These are phyloP conservation scores for Dryas alaskensis DNA, from an alignment of 306 rosid species.

Conservation along the genomic window DNA sequence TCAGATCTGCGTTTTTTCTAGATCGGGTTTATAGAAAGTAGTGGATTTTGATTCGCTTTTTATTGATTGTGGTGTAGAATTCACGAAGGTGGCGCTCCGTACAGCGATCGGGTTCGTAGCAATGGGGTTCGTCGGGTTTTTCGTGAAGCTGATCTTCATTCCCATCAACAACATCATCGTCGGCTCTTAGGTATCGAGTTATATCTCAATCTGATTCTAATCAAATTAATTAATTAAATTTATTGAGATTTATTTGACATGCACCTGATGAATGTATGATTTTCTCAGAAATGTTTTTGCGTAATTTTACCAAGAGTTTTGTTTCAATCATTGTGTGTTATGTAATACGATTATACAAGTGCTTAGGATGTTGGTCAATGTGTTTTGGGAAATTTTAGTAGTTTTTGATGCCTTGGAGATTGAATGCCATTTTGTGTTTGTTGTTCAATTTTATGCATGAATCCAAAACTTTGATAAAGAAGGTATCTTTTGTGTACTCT, in stretches of 20 bases:
- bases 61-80: slow-evolving; percentile 30
- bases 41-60: background rate
- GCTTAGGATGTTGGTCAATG: too few species aligned
- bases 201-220: background rate
- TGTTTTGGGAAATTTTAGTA: too few species aligned
- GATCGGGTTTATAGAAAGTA: background rate
- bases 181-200: slow-evolving; percentile 39
- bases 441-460: background rate
- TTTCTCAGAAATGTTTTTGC: background rate
- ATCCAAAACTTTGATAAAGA: background rate
- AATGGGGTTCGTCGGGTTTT: slow-evolving; percentile 59
- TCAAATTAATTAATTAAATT: background rate
- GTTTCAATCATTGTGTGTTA: background rate
- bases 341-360: background rate
- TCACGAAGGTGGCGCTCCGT: slow-evolving; percentile 52
- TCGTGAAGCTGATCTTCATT: slow-evolving; percentile 53
- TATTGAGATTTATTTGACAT: background rate
- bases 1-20: background rate
- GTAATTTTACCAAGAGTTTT: background rate
- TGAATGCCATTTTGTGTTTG: background rate
- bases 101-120: slow-evolving; percentile 56
- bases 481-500: background rate
- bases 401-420: background rate
- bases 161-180: slow-evolving; percentile 58
- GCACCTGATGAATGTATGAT: background rate